Evolutionary conservation across 768 basidiomycete genomes (phyloP).

Genomic region (Boletus subcaerulescens): DNA sequence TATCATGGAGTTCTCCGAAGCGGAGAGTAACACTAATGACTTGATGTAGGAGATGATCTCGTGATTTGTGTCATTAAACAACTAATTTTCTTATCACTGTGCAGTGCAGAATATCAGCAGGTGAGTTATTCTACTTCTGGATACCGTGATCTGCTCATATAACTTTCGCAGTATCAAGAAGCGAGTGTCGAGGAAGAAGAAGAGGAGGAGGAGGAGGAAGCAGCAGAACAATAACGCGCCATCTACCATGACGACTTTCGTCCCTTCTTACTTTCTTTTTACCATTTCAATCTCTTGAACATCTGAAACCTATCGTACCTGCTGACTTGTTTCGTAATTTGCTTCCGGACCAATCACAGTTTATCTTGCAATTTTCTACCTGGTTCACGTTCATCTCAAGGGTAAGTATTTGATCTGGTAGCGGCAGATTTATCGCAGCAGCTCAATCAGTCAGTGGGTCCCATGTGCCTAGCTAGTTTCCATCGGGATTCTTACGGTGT

Average conservation of each 20-base stretch:
- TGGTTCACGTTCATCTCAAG: too few species aligned
- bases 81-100: slow-evolving; percentile 5
- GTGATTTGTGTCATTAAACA: background rate
- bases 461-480: background rate
- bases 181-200: slow-evolving; percentile 46
- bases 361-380: background rate
- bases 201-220: slow-evolving; percentile 30
- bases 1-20: slow-evolving; percentile 75
- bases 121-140: slow-evolving; percentile 32
- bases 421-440: too few species aligned
- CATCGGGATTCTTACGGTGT: background rate
- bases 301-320: slow-evolving; percentile 14
- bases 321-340: slow-evolving; percentile 21
- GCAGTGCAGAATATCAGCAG: slow-evolving; percentile 90
- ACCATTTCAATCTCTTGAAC: background rate
- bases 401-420: too few species aligned
- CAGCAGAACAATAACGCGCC: slow-evolving; percentile 30
- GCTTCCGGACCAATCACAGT: slow-evolving; percentile 8
- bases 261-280: slow-evolving; percentile 2
- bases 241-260: background rate
- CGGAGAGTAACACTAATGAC: slow-evolving; percentile 79
- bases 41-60: slow-evolving; percentile 59
- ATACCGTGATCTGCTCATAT: background rate
- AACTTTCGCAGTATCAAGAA: slow-evolving; percentile 53
- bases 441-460: background rate